Base-by-base conservation (phyloP, 164 flowering plant genomes). In the Vitis rotundifolia region DNA sequence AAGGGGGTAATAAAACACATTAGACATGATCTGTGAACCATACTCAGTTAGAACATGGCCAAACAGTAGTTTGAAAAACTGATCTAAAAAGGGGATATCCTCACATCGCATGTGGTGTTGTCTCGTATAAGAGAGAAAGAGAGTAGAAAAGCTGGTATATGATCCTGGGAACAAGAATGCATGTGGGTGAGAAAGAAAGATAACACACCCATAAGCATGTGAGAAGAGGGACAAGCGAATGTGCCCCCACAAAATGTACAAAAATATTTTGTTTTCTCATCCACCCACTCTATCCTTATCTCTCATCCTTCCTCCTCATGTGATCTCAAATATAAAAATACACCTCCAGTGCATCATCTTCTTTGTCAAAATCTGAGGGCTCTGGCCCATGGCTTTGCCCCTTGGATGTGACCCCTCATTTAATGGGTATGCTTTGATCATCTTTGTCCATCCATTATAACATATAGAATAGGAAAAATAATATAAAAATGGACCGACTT, bases 261-360 rank as follows among this genome's bases (percentile, higher is more conserved):
- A 16, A 16, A n/a, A 18, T 18, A n/a, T 56, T 59, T 26, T 18
- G 10, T 18, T 57, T 19, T 2, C 18, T 1, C 2, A 12, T 19
- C 69, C 57, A 70, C 0, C 9, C 13, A 26, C 11, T 69, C 9
- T 28, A 54, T 72, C 75, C 69, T 65, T 60, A 60, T 59, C 75
- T 12, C 22, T 67, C 29, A 14, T 22, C 71, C 66, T 19, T 59
- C 61, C 51, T 37, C 44, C 37, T 16, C 67, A 73, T 61, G 66
- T 67, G 67, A 61, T 18, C 59, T 14, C 49, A 2, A 7, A 57
- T n/a, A 18, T 49, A 3, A 57, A 22, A 11, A 5, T 3, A 11
- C 26, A 51, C 22, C 51, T 1, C 56, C 14, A 22, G 54, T 50
- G 15, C 61, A 55, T 70, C 61, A 47, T 50, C 67, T 55, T 5